Evolutionary conservation across 371 early-diverging fungal genomes (phyloP).

Genomic region (Circinella minor): DNA sequence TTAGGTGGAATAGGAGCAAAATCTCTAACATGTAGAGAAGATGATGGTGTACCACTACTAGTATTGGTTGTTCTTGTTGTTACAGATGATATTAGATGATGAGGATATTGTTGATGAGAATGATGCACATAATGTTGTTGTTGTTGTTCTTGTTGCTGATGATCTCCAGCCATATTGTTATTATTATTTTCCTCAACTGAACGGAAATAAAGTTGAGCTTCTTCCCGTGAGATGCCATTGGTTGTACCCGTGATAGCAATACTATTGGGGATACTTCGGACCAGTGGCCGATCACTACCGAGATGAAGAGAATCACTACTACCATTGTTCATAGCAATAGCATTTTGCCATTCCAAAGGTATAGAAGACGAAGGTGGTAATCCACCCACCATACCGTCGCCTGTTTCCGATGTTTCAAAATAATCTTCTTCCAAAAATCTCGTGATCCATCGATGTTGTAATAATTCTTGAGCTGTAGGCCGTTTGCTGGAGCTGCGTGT

Average conservation of each 20-base stretch:
- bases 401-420: slow-evolving; percentile 1
- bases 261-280: slow-evolving; percentile 47
- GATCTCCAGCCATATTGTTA: background rate
- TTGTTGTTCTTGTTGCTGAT: background rate
- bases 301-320: background rate
- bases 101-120: background rate
- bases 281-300: slow-evolving; percentile 28
- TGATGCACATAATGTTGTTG: background rate
- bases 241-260: slow-evolving; percentile 21
- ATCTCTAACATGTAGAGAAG: slow-evolving; percentile 10
- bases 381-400: background rate
- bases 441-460: slow-evolving; percentile 79
- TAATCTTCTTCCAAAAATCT: slow-evolving; percentile 31
- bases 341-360: background rate
- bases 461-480: slow-evolving; percentile 77
- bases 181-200: background rate
- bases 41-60: background rate
- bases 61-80: no score
- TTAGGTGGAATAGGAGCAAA: slow-evolving; percentile 10
- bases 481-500: slow-evolving; percentile 73
- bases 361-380: slow-evolving; percentile 5
- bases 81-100: background rate
- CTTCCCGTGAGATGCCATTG: slow-evolving; percentile 9
- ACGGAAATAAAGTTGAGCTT: slow-evolving; percentile 10
- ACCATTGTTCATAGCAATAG: slow-evolving; percentile 6